phyloP scores from a whole-genome alignment of 495 filamentous ascomycete species.

The Lasiosphaeria miniovina region DNA sequence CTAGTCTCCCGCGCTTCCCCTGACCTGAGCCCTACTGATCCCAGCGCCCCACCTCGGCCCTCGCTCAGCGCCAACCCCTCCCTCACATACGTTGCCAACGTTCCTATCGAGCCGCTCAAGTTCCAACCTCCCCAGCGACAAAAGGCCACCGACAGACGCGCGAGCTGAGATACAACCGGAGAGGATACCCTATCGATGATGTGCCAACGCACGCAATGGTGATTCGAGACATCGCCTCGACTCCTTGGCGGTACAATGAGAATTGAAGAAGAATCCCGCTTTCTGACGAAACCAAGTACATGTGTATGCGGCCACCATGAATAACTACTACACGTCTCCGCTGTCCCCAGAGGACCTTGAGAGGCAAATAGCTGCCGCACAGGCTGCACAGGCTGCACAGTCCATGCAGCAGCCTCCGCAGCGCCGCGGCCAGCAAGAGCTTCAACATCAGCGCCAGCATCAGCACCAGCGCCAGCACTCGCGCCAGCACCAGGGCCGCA shows the following conservation, averaged over 20 bases:
- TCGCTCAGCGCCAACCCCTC: too few relatives aligned
- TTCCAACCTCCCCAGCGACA: neutral
- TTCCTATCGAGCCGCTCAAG: too few relatives aligned
- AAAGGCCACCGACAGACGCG: neutral
- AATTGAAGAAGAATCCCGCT: neutral
- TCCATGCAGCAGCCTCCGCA: slow-evolving; percentile 5
- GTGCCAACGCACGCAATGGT: neutral
- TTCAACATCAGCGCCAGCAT: neutral
- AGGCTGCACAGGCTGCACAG: too few relatives aligned
- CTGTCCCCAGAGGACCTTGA: slow-evolving; percentile 49
- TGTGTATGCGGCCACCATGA: slow-evolving; percentile 27
- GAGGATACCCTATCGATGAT: neutral
- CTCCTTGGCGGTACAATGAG: slow-evolving; percentile 3
- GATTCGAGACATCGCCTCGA: slow-evolving; percentile 1
- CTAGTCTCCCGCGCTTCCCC: too few relatives aligned
- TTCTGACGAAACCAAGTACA: neutral
- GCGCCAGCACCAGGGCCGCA: slow-evolving; percentile 30
- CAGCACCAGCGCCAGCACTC: too few relatives aligned
- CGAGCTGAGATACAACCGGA: neutral
- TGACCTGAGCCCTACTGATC: too few relatives aligned
- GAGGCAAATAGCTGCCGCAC: slow-evolving; percentile 26
- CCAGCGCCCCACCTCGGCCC: too few relatives aligned
- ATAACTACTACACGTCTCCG: slow-evolving; percentile 30
- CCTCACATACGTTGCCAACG: too few relatives aligned
- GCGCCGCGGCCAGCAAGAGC: slow-evolving; percentile 20